Percentiles rank a stretch among this genome's conserved stretches.
Evolutionary conservation across 2,329 filamentous ascomycete genomes (phyloP).

Genomic region (Ophiostoma angusticollis): DNA sequence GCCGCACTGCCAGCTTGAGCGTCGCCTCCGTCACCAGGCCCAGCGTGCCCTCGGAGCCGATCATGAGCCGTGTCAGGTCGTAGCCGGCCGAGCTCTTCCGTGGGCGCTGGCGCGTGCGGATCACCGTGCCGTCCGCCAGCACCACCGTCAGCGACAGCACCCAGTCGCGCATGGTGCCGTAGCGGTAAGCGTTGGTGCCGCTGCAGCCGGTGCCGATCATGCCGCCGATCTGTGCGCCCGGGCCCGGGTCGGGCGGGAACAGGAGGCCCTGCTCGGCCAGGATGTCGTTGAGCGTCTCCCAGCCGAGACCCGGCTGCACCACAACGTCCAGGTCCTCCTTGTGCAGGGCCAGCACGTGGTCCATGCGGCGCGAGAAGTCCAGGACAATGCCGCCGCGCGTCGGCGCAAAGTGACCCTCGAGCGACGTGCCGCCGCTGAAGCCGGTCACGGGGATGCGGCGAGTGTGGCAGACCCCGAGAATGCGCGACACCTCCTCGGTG

Average conservation of each 20-base stretch:
- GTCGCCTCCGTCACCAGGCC: slow-evolving; percentile 86
- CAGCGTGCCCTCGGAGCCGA: slow-evolving; percentile 83
- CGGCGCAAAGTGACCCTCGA: slow-evolving; percentile 80
- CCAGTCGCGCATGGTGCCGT: slow-evolving; percentile 93
- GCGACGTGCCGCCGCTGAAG: slow-evolving; percentile 76
- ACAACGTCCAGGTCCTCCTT: slow-evolving; percentile 65
- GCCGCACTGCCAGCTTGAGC: slow-evolving; percentile 72
- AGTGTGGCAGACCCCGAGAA: slow-evolving; percentile 80
- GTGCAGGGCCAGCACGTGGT: slow-evolving; percentile 64
- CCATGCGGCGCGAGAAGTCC: slow-evolving; percentile 77
- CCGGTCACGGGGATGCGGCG: slow-evolving; percentile 74
- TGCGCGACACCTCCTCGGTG: slow-evolving; percentile 71
- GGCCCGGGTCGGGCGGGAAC: slow-evolving; percentile 85
- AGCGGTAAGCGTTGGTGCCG: slow-evolving; percentile 83
- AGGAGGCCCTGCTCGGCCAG: slow-evolving; percentile 64
- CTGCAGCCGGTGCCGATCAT: slow-evolving; percentile 64
- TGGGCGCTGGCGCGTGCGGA: slow-evolving; percentile 79
- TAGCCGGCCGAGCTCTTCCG: slow-evolving; percentile 87
- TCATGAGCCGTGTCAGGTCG: slow-evolving; percentile 78
- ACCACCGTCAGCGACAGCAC: slow-evolving; percentile 78
- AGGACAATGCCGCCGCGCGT: slow-evolving; percentile 65
- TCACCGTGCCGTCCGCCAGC: slow-evolving; percentile 75
- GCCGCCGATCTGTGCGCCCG: slow-evolving; percentile 83
- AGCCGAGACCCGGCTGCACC: slow-evolving; percentile 71
- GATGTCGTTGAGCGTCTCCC: slow-evolving; percentile 74